Percentiles rank a stretch among this genome's conserved stretches.
Conservation (phyloP, 2,329 filamentous ascomycete genomes). For the Proliferodiscus dingleyae region DNA sequence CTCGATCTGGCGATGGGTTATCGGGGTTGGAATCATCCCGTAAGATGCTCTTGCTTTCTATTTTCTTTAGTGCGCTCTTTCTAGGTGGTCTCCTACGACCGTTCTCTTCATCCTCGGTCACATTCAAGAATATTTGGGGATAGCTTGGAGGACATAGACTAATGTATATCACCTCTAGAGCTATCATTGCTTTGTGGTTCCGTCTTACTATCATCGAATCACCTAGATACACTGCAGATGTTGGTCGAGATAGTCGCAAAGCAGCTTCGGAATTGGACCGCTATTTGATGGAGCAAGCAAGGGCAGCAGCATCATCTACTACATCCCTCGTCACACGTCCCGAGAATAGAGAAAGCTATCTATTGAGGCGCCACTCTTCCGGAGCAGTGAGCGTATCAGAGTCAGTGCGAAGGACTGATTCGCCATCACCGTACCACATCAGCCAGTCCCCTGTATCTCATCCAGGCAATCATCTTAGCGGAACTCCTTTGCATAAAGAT, state of each 20-base stretch:
- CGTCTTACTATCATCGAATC: too few species aligned
- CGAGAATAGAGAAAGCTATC: background rate
- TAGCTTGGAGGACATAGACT: too few species aligned
- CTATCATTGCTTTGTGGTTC: too few species aligned
- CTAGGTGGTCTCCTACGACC: too few species aligned
- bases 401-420: too few species aligned
- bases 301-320: conserved; percentile 2
- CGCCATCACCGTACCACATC: background rate
- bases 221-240: conserved; percentile 7
- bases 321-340: background rate
- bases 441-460: background rate
- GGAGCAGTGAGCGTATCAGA: background rate
- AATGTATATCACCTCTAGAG: too few species aligned
- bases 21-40: too few species aligned
- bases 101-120: too few species aligned
- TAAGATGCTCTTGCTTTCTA: too few species aligned
- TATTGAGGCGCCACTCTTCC: background rate
- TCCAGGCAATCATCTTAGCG: background rate
- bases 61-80: too few species aligned
- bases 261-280: conserved; percentile 18
- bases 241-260: conserved; percentile 15
- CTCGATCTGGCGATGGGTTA: too few species aligned
- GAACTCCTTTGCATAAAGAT: background rate
- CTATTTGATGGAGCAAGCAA: conserved; percentile 13
- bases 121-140: too few species aligned